A percentile compares a stretch with the other conserved stretches of the same genome.
Conservation (phyloP, 2,329 filamentous ascomycete genomes). For the Ceratocystis variospora region DNA sequence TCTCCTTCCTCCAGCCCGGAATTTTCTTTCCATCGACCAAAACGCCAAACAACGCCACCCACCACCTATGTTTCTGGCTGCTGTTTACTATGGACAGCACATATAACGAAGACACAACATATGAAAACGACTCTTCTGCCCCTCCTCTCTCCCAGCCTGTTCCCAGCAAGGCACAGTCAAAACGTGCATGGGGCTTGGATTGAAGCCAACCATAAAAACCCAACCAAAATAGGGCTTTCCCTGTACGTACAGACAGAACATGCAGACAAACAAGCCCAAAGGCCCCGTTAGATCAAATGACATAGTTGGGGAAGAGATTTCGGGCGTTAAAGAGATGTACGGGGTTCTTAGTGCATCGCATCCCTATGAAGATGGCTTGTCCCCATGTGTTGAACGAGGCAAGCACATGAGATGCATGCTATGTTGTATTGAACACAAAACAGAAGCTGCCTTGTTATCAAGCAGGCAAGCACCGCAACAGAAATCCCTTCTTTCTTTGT, state of each 20-base stretch:
- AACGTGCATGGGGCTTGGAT: neutral
- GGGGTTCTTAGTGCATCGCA: too few relatives aligned
- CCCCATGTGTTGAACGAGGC: neutral
- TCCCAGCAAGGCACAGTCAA: neutral
- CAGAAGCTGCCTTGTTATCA: too few relatives aligned
- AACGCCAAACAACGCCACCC: neutral
- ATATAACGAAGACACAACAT: neutral
- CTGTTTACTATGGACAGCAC: neutral
- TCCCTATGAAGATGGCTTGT: too few relatives aligned
- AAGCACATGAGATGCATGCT: neutral
- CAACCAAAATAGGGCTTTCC: neutral
- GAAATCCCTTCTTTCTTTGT: neutral
- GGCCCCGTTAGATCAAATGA: neutral
- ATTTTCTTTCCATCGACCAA: neutral
- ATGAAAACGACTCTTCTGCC: neutral
- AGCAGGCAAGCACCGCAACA: neutral
- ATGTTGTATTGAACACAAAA: neutral
- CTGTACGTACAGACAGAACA: neutral
- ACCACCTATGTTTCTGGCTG: neutral
- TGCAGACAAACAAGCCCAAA: neutral
- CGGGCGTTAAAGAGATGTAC: neutral
- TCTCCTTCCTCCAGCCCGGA: neutral
- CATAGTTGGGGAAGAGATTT: neutral
- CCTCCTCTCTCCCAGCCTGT: neutral
- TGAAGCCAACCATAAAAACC: neutral